These are phyloP conservation scores for Calonectria leucothoes DNA, from an alignment of 2,329 filamentous ascomycete species.

Conservation along the genomic window DNA sequence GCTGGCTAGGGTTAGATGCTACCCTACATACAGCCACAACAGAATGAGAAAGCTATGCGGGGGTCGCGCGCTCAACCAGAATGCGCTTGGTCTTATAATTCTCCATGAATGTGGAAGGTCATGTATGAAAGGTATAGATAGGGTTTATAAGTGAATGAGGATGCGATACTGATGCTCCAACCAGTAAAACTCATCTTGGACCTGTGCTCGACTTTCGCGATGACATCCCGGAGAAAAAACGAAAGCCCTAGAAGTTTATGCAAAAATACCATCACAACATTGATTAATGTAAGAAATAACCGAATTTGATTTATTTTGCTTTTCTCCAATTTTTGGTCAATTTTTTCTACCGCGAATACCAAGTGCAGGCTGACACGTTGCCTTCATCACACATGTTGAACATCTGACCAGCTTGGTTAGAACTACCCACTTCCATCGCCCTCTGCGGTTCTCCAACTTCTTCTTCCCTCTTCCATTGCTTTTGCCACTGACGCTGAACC, in stretches of 20 bases:
- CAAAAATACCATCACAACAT: too few relatives aligned
- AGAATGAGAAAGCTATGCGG: not conserved
- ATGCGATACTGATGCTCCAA: not conserved
- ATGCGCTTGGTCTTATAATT: too few relatives aligned
- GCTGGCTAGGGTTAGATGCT: not conserved
- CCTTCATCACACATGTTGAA: not conserved
- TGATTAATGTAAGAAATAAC: too few relatives aligned
- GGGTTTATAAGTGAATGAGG: not conserved
- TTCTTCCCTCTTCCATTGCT: not conserved
- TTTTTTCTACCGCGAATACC: not conserved
- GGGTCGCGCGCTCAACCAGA: too few relatives aligned
- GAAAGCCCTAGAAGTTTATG: not conserved
- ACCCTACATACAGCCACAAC: not conserved
- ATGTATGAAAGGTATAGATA: not conserved
- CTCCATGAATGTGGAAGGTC: not conserved
- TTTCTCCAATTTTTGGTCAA: not conserved
- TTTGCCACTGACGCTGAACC: not conserved
- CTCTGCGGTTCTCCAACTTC: constrained; percentile 1
- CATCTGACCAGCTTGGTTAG: constrained; percentile 5
- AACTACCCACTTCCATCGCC: not conserved
- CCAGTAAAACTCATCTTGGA: too few relatives aligned
- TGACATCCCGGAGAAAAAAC: not conserved
- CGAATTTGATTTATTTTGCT: not conserved
- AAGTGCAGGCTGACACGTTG: constrained; percentile 1
- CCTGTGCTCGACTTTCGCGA: too few relatives aligned